Conservation (phyloP, 805 yeast genomes). For the Suhomyces kilbournensis region DNA sequence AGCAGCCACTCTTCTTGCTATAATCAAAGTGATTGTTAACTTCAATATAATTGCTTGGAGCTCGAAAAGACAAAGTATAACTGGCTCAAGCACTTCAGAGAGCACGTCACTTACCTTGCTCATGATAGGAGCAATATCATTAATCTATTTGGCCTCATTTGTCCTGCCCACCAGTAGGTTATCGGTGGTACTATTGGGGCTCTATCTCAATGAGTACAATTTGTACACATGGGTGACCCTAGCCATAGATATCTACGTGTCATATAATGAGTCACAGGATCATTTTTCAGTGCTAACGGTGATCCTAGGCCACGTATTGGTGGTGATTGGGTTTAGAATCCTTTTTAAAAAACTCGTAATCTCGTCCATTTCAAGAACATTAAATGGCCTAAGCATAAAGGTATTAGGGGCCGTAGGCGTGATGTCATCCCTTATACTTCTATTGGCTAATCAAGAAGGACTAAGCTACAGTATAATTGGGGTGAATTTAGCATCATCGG, state of each 20-base stretch:
- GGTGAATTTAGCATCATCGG: constrained; percentile 24
- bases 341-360: constrained; percentile 7
- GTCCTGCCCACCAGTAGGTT: constrained; percentile 23
- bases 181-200: constrained; percentile 26
- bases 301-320: constrained; percentile 17
- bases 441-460: constrained; percentile 1
- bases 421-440: constrained; percentile 3
- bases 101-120: constrained; percentile 8
- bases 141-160: constrained; percentile 21
- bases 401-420: constrained; percentile 2
- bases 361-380: constrained; percentile 9
- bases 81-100: not conserved
- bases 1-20: constrained; percentile 18
- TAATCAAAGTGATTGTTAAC: constrained; percentile 13
- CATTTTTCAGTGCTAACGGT: constrained; percentile 8
- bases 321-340: constrained; percentile 14
- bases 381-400: constrained; percentile 1
- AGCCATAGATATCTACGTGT: constrained; percentile 21
- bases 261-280: constrained; percentile 6
- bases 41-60: constrained; percentile 11
- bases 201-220: constrained; percentile 29
- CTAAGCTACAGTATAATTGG: constrained; percentile 19
- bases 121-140: constrained; percentile 16
- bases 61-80: not conserved
- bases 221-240: constrained; percentile 28